phyloP scores from a whole-genome alignment of 1,284 basidiomycete genomes.

The Rhodotorula mucilaginosa region DNA sequence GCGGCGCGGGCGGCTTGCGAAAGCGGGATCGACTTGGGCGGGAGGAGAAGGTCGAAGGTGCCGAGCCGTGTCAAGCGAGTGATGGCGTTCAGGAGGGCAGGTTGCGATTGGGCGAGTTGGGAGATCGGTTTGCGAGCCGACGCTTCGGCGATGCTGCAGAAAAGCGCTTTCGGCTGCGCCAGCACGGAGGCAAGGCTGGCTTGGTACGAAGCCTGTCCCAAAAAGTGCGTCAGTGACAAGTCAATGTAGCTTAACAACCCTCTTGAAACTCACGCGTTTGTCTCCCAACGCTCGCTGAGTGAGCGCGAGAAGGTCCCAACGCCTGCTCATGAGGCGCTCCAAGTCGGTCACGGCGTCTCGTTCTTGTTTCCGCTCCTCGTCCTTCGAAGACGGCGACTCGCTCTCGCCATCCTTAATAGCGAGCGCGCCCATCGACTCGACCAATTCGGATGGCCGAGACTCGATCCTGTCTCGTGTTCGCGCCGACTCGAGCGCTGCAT shows the following conservation, averaged over 20 bases:
- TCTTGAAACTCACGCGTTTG: slow-evolving; percentile 21
- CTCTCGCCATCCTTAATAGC: slow-evolving; percentile 36
- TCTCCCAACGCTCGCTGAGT: slow-evolving; percentile 29
- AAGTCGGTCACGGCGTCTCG: slow-evolving; percentile 27
- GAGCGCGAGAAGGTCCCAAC: slow-evolving; percentile 39
- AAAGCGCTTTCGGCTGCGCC: slow-evolving; percentile 1
- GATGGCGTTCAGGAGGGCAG: slow-evolving; percentile 20
- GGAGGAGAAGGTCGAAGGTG: slow-evolving; percentile 36
- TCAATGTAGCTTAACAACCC: background rate
- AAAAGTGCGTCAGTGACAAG: background rate
- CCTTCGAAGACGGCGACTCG: slow-evolving; percentile 28
- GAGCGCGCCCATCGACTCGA: background rate
- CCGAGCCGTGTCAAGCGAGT: slow-evolving; percentile 27
- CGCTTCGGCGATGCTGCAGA: background rate
- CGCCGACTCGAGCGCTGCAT: slow-evolving; percentile 27
- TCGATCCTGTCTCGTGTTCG: background rate
- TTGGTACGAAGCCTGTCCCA: slow-evolving; percentile 18
- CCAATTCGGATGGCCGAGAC: background rate
- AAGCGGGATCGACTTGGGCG: slow-evolving; percentile 7
- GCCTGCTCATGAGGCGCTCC: slow-evolving; percentile 12
- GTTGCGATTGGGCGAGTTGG: background rate
- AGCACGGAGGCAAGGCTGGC: slow-evolving; percentile 24
- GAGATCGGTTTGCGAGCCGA: background rate
- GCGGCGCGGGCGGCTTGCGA: background rate
- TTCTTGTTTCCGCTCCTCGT: slow-evolving; percentile 35